phyloP scores from a whole-genome alignment of 2,329 filamentous ascomycete genomes.

The Delphinella strobiligena region DNA sequence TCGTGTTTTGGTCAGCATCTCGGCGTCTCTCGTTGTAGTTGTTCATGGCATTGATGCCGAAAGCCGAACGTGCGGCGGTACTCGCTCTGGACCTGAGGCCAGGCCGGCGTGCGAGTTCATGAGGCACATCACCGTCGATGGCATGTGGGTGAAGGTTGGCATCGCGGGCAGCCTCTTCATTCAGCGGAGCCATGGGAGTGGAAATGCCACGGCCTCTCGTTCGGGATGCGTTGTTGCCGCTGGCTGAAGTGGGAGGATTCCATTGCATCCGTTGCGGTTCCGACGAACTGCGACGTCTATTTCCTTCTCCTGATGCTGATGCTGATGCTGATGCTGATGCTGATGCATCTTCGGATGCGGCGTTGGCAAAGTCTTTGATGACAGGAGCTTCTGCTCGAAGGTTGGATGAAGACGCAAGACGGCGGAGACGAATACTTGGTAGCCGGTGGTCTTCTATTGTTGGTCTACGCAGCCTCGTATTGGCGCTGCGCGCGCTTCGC shows the following conservation, averaged over 20 bases:
- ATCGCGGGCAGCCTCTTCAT: constrained; percentile 4
- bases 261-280: constrained; percentile 6
- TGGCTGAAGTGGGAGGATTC: not conserved
- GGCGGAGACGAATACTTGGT: constrained; percentile 8
- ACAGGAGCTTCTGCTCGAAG: constrained; percentile 1
- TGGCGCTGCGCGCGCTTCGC: not conserved
- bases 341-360: not conserved
- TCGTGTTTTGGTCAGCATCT: not conserved
- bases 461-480: constrained; percentile 1
- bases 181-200: constrained; percentile 4
- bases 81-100: constrained; percentile 6
- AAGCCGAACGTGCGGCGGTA: constrained; percentile 2
- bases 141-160: not conserved
- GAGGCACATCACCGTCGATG: not conserved
- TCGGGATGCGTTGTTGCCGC: not conserved
- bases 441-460: constrained; percentile 5
- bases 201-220: not conserved
- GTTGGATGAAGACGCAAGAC: constrained; percentile 4
- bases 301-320: not conserved
- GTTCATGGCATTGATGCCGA: not conserved
- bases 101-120: not conserved
- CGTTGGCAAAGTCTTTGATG: constrained; percentile 2
- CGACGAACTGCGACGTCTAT: constrained; percentile 5
- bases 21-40: not conserved
- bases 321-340: not conserved